Evolutionary conservation across 257 asterid species (phyloP).

Genomic region (Solanum paucissectum): DNA sequence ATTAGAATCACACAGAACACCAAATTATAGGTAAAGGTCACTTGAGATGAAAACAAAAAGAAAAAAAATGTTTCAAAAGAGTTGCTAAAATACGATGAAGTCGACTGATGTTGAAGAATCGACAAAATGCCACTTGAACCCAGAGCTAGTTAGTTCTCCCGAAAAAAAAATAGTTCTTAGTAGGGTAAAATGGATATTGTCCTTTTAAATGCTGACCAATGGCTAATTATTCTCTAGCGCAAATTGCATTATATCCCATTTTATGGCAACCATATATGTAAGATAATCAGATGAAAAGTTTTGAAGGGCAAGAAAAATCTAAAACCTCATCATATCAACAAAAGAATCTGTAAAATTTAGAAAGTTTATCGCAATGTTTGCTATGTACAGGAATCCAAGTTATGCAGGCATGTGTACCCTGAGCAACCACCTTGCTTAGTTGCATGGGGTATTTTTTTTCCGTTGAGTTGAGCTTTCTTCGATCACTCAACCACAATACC

Average conservation of each 20-base stretch:
- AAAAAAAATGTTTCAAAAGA: not conserved
- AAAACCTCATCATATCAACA: not conserved
- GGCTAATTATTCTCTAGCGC: not conserved
- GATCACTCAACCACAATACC: not conserved
- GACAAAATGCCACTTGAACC: not conserved
- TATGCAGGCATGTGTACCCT: not conserved
- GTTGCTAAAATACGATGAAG: not conserved
- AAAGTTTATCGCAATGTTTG: not conserved
- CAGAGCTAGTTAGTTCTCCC: not conserved
- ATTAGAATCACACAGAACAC: not conserved
- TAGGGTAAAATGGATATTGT: not conserved
- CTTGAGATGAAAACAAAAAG: not conserved
- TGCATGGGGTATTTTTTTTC: not conserved
- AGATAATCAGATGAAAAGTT: not conserved
- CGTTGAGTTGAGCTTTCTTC: not conserved
- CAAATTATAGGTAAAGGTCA: not conserved
- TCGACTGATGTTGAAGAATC: not conserved
- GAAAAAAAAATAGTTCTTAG: not conserved
- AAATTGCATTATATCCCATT: not conserved
- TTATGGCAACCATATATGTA: not conserved
- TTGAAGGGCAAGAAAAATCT: not conserved
- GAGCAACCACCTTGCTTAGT: not conserved
- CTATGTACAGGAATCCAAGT: conserved; percentile 3
- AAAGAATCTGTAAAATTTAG: not conserved
- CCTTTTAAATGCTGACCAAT: not conserved